Base-by-base conservation (phyloP, 2,329 filamentous ascomycete species). In the Monosporascus sp. region DNA sequence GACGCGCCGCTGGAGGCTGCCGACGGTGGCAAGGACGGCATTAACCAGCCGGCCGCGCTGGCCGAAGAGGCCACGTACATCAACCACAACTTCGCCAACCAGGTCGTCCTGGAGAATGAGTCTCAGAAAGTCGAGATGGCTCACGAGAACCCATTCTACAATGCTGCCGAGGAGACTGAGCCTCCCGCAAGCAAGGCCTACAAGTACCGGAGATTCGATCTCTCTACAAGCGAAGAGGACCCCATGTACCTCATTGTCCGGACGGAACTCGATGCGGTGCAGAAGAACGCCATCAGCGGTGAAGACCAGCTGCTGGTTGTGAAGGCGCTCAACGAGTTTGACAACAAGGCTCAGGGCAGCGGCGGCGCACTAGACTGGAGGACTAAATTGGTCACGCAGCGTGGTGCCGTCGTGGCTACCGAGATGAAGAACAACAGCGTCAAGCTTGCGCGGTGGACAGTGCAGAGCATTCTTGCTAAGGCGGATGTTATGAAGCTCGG, bases 391-490 rank as follows among this genome's bases (percentile, higher is more conserved):
- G 88, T 89, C 59, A 90, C 87, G 64, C 92, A 97, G 78, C 88
- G 94, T 66, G 94, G 94, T 84, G 94, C 94, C 53, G 93, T 99
- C 44, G 89, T 99, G 25, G 94, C 94, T 20, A 99, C 94, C 14
- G 94, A 99, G 79, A 99, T 99, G 94, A 99, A 99, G 89, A 99
- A 99, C 84, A 99, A 99, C 83, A 91, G 86, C 69, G 96, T 90
- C 88, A 99, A 99, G 81, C 86, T 99, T 58, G 94, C 94, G 54
- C 82, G 94, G 71, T 99, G 94, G 94, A 96, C 94, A 35, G 90
- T 93, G 44, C 94, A 99, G 80, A 90, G 88, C 68, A 97, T 99
- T 68, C 84, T 99, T 54, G 92, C 93, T 70, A 92, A 92, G 76
- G 92, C 94, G n/a, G 94, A 99, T 70, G 81, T 91, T 61, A 97